Evolutionary conservation across 805 yeast species (phyloP), one percentile per base, ranked within the genome.

Genomic region (Saccharomycopsis sp.): DNA sequence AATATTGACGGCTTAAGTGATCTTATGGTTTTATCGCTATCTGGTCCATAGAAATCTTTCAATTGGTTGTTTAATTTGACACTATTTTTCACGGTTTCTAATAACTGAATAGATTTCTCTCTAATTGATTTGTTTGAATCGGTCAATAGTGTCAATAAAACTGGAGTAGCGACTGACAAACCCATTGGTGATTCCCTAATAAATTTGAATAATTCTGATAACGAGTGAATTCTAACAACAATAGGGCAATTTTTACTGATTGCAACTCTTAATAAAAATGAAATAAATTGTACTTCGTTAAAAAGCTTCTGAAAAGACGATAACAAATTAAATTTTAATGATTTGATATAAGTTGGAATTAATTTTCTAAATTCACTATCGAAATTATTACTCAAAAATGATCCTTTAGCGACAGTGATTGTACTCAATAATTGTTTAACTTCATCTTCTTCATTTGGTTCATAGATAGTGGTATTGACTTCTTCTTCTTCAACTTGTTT

Each of bases 1-100:
- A 78, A 76, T 57, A 87, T 95, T 38, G 74, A 74, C 29, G 87
- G 82, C 19, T 81, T 64, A 21, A 85, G 68, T 43, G 80, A 65
- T 21, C 81, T 75, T 41, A 83, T 60, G 14, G 68, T 63, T 9
- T 64, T 55, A 2, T 74, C 67, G 9, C 67, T 54, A 6, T 65
- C 59, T 2, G 56, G 56, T 9, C 82, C 87, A 57, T 82, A 89
- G 13, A 87, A 67, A 14, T 74, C 68, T 24, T 70, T 71, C 60
- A 81, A 59, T 51, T 74, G 70, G 9, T 41, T 20, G 20, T 38
- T 41, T 14, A 43, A 48, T 13, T 34, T 29, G 13, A 44, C 16
- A 4, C 38, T 43, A 4, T 32, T 24, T 19, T 20, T 67, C 26
- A 70, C 70, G 59, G 81, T 59, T 49, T 73, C 69, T 47, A 81